A percentile compares a stretch with the other conserved stretches of the same genome.
These are phyloP conservation scores for Ilyonectria sp. DNA, from an alignment of 2,329 filamentous ascomycete genomes.

Conservation along the genomic window DNA sequence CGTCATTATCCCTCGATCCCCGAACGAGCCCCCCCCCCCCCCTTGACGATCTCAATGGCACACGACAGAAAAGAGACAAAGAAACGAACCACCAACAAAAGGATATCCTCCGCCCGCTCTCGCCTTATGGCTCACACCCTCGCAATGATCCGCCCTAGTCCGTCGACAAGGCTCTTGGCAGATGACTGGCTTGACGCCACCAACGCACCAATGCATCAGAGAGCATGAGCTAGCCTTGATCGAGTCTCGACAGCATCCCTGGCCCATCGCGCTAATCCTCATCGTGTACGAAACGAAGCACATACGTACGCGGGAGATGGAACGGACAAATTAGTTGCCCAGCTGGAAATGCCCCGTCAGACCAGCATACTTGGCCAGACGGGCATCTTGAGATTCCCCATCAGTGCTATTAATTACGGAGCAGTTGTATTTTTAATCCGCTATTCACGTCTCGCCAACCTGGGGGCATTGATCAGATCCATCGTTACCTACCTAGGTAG, in stretches of 20 bases:
- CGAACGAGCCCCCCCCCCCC: background rate
- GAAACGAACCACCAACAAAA: background rate
- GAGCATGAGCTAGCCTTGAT: conserved; percentile 6
- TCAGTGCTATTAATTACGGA: conserved; percentile 3
- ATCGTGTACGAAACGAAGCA: too few relatives aligned
- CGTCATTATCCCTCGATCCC: background rate
- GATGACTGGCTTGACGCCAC: conserved; percentile 30
- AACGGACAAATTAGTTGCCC: background rate
- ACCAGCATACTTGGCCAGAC: conserved; percentile 5
- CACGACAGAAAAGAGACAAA: background rate
- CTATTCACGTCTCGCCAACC: background rate
- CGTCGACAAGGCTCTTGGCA: conserved; percentile 5
- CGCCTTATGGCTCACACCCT: background rate
- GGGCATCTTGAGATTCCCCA: conserved; percentile 14
- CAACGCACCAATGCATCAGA: conserved; percentile 9
- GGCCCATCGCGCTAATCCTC: conserved; percentile 1
- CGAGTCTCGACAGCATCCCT: conserved; percentile 7
- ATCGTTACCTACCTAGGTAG: too few relatives aligned
- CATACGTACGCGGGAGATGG: background rate
- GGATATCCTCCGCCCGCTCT: background rate
- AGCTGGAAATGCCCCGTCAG: conserved; percentile 2
- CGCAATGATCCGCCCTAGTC: background rate
- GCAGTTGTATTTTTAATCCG: background rate
- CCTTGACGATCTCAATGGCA: background rate
- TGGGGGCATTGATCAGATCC: too few relatives aligned